Evolutionary conservation across 2,329 filamentous ascomycete species (phyloP).

Genomic region (Aureobasidium leucospermi): DNA sequence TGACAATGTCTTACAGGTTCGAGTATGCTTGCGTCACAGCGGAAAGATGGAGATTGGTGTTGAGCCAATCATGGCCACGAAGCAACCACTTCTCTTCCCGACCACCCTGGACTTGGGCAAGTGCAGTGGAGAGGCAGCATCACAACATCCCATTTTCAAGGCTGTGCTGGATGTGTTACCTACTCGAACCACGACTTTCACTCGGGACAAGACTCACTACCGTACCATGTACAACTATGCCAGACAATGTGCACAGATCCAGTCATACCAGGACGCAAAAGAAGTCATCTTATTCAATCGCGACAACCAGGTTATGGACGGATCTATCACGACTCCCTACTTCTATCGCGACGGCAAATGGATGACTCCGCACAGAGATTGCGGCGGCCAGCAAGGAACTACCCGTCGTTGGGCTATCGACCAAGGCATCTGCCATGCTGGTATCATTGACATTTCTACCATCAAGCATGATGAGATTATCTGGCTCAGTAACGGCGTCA

Average conservation of each 20-base stretch:
- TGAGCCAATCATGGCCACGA: conserved; percentile 36
- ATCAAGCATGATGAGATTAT: conserved; percentile 67
- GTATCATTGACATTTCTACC: conserved; percentile 51
- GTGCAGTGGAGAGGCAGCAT: conserved; percentile 19
- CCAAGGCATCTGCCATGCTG: conserved; percentile 58
- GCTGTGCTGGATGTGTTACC: conserved; percentile 46
- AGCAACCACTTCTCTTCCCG: conserved; percentile 50
- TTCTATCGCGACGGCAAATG: conserved; percentile 66
- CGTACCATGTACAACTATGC: conserved; percentile 66
- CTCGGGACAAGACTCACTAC: conserved; percentile 77
- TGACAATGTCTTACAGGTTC: conserved; percentile 36
- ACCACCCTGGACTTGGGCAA: conserved; percentile 39
- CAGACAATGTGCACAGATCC: conserved; percentile 52
- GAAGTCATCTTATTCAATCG: conserved; percentile 72
- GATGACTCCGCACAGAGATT: conserved; percentile 65
- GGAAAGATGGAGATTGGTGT: conserved; percentile 34
- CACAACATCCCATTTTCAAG: conserved; percentile 25
- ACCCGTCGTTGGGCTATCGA: conserved; percentile 77
- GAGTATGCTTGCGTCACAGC: conserved; percentile 44
- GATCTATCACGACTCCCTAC: conserved; percentile 74
- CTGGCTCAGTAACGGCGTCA: conserved; percentile 83
- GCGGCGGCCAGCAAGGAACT: conserved; percentile 76
- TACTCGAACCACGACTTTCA: conserved; percentile 56
- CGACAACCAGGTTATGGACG: conserved; percentile 69
- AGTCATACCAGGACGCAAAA: conserved; percentile 38